Percentiles rank a stretch among this genome's conserved stretches.
phyloP scores from a whole-genome alignment of 805 yeast species.

The Ogataea thermomethanolica region DNA sequence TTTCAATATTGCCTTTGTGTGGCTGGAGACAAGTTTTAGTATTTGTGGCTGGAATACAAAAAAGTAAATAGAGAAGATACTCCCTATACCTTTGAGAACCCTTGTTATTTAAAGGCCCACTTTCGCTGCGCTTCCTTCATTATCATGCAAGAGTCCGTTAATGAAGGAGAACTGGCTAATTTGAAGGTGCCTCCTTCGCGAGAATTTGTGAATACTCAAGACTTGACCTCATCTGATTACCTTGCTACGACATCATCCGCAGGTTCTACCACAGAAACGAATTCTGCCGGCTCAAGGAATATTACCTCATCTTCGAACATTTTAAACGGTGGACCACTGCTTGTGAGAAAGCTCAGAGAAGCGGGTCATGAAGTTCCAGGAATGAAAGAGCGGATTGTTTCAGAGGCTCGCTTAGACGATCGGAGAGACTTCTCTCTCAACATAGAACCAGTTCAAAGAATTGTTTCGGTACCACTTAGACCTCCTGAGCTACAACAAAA shows the following conservation, averaged over 20 bases:
- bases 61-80: constrained; percentile 9
- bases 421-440: constrained; percentile 16
- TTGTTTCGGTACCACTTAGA: constrained; percentile 28
- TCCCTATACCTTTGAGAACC: not conserved
- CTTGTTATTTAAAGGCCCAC: not conserved
- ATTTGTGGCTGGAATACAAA: constrained; percentile 4
- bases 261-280: constrained; percentile 1
- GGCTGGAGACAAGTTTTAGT: constrained; percentile 3
- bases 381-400: not conserved
- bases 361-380: constrained; percentile 5
- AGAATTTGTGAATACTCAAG: constrained; percentile 16
- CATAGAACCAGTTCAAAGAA: constrained; percentile 29
- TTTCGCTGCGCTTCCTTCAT: not conserved
- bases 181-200: constrained; percentile 2
- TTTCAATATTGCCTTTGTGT: constrained; percentile 7
- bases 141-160: not conserved
- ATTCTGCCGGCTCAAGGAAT: not conserved
- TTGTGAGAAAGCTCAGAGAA: constrained; percentile 6
- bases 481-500: constrained; percentile 20
- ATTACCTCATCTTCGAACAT: not conserved
- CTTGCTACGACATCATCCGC: constrained; percentile 2
- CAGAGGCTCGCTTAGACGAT: constrained; percentile 10
- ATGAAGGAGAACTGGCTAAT: not conserved
- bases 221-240: constrained; percentile 25
- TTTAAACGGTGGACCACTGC: not conserved